Evolutionary conservation across 2,329 filamentous ascomycete species (phyloP).

Genomic region (Epichloe scottii): DNA sequence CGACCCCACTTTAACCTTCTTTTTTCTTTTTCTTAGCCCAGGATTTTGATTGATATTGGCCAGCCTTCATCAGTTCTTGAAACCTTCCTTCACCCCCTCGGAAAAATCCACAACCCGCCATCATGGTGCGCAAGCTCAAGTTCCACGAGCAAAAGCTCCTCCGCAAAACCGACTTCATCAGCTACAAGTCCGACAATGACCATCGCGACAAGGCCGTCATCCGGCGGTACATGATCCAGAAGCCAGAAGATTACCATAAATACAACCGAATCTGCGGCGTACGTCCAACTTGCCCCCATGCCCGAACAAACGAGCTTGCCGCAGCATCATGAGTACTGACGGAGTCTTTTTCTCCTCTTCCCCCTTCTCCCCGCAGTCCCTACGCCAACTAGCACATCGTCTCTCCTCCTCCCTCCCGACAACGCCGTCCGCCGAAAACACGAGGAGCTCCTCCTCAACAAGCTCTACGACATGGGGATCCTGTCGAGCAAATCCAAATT

Average conservation of each 20-base stretch:
- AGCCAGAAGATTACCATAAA: conserved; percentile 70
- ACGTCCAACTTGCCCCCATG: conserved; percentile 19
- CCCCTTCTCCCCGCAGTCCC: conserved; percentile 41
- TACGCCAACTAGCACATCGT: conserved; percentile 80
- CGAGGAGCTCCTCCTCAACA: conserved; percentile 78
- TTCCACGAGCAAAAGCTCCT: conserved; percentile 95
- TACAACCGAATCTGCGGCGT: conserved; percentile 57
- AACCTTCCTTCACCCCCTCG: not conserved
- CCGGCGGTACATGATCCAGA: conserved; percentile 82
- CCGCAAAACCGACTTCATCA: conserved; percentile 86
- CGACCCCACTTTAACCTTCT: too few relatives aligned
- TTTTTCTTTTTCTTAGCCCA: too few relatives aligned
- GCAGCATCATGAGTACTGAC: not conserved
- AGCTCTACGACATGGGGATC: conserved; percentile 87
- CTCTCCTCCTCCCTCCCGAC: conserved; percentile 72
- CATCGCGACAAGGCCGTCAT: conserved; percentile 74
- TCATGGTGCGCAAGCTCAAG: conserved; percentile 92
- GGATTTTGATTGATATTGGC: too few relatives aligned
- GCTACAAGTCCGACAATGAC: conserved; percentile 76
- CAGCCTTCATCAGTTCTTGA: too few relatives aligned
- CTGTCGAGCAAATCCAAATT: conserved; percentile 64
- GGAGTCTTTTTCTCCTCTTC: not conserved
- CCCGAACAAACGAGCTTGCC: not conserved
- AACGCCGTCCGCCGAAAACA: conserved; percentile 70
- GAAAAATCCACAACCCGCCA: not conserved